A percentile compares a stretch with the other conserved stretches of the same genome.
Conservation (phyloP, 805 yeast species). For the Myxozyma neotropica region DNA sequence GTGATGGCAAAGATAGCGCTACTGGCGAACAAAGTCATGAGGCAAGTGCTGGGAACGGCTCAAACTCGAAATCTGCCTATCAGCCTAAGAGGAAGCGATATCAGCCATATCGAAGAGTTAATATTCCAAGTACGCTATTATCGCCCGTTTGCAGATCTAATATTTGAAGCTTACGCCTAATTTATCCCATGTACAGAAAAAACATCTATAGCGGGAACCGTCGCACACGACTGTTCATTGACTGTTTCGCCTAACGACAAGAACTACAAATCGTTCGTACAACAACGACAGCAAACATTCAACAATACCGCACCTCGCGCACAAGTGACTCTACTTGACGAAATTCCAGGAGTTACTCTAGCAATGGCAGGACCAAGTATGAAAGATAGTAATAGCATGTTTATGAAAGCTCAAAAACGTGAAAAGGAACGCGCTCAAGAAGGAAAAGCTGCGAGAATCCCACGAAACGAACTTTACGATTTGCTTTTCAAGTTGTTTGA, state of each 20-base stretch:
- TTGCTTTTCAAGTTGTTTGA: conserved; percentile 85
- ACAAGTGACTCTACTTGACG: conserved; percentile 70
- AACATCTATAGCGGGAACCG: conserved; percentile 82
- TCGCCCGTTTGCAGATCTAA: background rate
- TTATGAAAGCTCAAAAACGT: conserved; percentile 51
- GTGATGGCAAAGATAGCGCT: conserved; percentile 12
- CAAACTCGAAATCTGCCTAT: background rate
- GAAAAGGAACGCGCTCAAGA: conserved; percentile 49
- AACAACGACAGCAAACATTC: conserved; percentile 55
- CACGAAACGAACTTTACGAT: conserved; percentile 87
- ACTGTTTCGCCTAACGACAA: conserved; percentile 60
- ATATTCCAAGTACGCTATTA: conserved; percentile 31
- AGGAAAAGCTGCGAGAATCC: conserved; percentile 92
- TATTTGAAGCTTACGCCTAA: background rate
- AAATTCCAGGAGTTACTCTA: conserved; percentile 84
- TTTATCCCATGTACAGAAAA: conserved; percentile 46
- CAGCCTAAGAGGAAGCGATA: conserved; percentile 15
- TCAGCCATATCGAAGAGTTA: conserved; percentile 32
- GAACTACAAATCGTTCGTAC: conserved; percentile 66
- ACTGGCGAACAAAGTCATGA: background rate
- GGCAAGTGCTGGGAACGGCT: background rate
- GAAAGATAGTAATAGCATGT: conserved; percentile 66
- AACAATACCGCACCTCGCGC: conserved; percentile 51
- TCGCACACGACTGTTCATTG: conserved; percentile 83
- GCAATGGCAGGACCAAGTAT: conserved; percentile 85